These are phyloP conservation scores for Epichloe aotearoae DNA, from an alignment of 2,329 filamentous ascomycete species.

Conservation along the genomic window DNA sequence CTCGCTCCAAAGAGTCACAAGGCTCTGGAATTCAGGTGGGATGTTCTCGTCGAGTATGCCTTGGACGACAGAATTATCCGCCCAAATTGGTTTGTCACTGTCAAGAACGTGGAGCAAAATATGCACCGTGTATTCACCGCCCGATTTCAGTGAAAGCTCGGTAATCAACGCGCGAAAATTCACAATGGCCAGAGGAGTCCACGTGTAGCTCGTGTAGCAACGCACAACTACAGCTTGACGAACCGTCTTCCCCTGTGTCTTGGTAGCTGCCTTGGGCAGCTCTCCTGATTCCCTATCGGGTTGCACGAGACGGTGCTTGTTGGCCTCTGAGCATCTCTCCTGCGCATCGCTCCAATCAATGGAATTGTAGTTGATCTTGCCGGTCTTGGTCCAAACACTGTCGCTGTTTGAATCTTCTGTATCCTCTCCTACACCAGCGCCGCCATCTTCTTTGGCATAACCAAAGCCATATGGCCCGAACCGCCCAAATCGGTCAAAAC, in stretches of 20 bases:
- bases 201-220: constrained; percentile 67
- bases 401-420: constrained; percentile 57
- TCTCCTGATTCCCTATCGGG: constrained; percentile 26
- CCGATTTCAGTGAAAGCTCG: constrained; percentile 63
- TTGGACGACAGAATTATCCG: constrained; percentile 61
- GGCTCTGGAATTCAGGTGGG: constrained; percentile 62
- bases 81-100: constrained; percentile 66
- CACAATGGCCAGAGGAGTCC: constrained; percentile 63
- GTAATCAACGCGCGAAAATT: constrained; percentile 72
- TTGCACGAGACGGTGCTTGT: constrained; percentile 46
- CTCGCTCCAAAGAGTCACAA: constrained; percentile 77
- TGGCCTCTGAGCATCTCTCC: constrained; percentile 40
- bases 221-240: constrained; percentile 68
- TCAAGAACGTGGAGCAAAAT: constrained; percentile 80
- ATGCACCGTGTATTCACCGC: constrained; percentile 71
- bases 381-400: constrained; percentile 39
- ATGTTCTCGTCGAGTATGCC: constrained; percentile 53
- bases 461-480: constrained; percentile 77
- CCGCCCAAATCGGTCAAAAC: constrained; percentile 77
- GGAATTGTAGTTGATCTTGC: constrained; percentile 41
- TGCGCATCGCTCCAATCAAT: constrained; percentile 45
- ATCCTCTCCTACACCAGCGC: constrained; percentile 57
- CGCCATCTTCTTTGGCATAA: constrained; percentile 62
- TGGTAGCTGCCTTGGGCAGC: constrained; percentile 12
- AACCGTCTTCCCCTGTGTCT: constrained; percentile 24